Base-by-base conservation (phyloP, 1,284 basidiomycete genomes). In the Pseudozyma hubeiensis region DNA sequence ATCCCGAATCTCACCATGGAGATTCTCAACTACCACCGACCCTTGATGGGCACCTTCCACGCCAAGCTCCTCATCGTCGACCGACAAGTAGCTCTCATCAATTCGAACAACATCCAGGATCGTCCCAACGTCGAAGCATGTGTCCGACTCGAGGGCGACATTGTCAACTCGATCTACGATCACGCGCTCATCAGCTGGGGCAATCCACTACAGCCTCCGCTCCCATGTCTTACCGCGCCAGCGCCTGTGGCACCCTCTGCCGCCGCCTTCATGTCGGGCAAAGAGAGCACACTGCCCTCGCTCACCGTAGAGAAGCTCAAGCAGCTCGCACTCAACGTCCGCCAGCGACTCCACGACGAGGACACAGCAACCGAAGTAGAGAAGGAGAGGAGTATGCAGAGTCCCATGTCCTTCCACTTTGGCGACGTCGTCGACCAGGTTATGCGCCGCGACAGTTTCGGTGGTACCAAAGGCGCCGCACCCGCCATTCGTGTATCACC, bases 1-100 rank as follows among this genome's bases (percentile, higher is more conserved):
- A 71, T 84, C 13, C 73, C 80, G 1, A 71, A 81, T 43, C 66
- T 84, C 19, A 69, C 61, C 48, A 68, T 84, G 56, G 79, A 84
- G 69, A 77, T 84, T 8, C 67, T 84, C 48, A 84, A 83, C 61
- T 85, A 84, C 49, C 83, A 84, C 44, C 76, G 80, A 16, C 81
- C 82, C 9, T 63, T 82, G 29, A 77, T 83, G 50, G 91, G 91
- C 34, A 92, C 91, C 0, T 93, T 92, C 85, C 92, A 93, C 77
- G 89, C 90, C 46, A 92, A 93, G 82, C 91, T 91, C 69, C 86
- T 92, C 81, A 86, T 92, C 56, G 89, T 92, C 9, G 91, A 93
- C 79, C 87, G 91, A 16, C 90, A 89, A 73, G 87, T 92, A 33
- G 91, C 90, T 0, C 85, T 92, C 58, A 85, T 93, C 72, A 91